Evolutionary conservation across 768 basidiomycete species (phyloP).

Genomic region (Austroboletus festivus): DNA sequence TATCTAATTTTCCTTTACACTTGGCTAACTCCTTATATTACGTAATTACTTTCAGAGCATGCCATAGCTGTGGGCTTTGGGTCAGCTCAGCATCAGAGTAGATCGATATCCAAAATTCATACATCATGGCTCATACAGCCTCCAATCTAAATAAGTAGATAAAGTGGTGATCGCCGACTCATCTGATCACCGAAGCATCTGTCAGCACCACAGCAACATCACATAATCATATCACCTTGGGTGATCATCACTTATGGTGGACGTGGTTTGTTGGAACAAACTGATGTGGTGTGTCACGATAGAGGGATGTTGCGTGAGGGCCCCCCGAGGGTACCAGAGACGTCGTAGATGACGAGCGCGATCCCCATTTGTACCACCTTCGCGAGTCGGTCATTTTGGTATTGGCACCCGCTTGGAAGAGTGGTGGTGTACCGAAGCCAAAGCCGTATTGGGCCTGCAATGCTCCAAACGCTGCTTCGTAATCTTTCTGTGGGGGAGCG

Average conservation of each 20-base stretch:
- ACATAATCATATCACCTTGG: too few species aligned
- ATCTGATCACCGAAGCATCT: neutral
- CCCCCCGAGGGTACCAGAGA: too few species aligned
- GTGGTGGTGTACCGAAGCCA: slow-evolving; percentile 5
- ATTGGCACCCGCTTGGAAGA: neutral
- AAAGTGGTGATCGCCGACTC: neutral
- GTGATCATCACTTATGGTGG: neutral
- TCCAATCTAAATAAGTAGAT: too few species aligned
- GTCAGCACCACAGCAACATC: neutral
- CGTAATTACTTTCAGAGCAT: too few species aligned
- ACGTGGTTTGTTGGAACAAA: neutral
- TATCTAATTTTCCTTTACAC: neutral
- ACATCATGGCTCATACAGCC: too few species aligned
- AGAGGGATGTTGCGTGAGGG: too few species aligned
- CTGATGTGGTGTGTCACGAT: neutral
- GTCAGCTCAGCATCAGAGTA: too few species aligned
- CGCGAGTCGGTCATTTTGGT: neutral
- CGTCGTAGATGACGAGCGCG: slow-evolving; percentile 14
- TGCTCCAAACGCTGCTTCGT: slow-evolving; percentile 19
- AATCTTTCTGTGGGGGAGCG: slow-evolving; percentile 19
- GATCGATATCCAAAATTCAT: too few species aligned
- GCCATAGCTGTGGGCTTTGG: too few species aligned
- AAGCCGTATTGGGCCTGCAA: slow-evolving; percentile 22
- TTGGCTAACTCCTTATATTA: too few species aligned
- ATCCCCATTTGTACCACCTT: slow-evolving; percentile 21